Evolutionary conservation across 164 flowering plant genomes (phyloP).

Genomic region (Chimonanthus salicifolius): DNA sequence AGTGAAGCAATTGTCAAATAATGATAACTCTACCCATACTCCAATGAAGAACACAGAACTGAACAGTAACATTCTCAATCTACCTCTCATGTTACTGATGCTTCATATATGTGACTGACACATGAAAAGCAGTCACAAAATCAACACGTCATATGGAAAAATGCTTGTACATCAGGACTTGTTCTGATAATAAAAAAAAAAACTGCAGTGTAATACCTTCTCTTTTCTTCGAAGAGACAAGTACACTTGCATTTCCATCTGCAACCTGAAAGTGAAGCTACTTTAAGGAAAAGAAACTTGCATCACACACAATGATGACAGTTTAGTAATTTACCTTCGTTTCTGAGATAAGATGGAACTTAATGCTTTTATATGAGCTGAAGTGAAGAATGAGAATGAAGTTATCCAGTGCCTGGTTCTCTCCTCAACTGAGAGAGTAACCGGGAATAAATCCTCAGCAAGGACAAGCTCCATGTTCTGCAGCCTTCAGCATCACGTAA

Average conservation of each 20-base stretch:
- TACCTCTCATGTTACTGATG: not conserved
- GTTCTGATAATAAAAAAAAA: not conserved
- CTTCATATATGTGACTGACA: not conserved
- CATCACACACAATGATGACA: not conserved
- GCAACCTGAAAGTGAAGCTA: slow-evolving; percentile 56
- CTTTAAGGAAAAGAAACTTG: slow-evolving; percentile 1
- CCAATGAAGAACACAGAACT: no score
- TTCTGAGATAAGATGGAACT: slow-evolving; percentile 66
- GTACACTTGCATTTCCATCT: slow-evolving; percentile 60
- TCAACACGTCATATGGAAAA: not conserved
- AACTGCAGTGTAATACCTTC: slow-evolving; percentile 41
- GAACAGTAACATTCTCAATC: no score
- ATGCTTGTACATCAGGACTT: not conserved
- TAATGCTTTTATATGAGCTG: slow-evolving; percentile 67
- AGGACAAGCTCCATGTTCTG: slow-evolving; percentile 75
- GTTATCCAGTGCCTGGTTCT: slow-evolving; percentile 72
- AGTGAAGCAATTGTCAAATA: no score
- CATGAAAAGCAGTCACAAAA: not conserved
- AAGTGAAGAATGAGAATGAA: slow-evolving; percentile 54
- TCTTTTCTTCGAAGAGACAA: slow-evolving; percentile 44
- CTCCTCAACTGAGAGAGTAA: slow-evolving; percentile 57
- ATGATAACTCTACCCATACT: no score
- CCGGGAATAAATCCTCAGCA: slow-evolving; percentile 71
- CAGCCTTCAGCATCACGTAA: slow-evolving; percentile 37
- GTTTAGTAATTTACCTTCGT: slow-evolving; percentile 46